phyloP scores from a whole-genome alignment of 495 filamentous ascomycete species.

The Aspergillus hancockii region DNA sequence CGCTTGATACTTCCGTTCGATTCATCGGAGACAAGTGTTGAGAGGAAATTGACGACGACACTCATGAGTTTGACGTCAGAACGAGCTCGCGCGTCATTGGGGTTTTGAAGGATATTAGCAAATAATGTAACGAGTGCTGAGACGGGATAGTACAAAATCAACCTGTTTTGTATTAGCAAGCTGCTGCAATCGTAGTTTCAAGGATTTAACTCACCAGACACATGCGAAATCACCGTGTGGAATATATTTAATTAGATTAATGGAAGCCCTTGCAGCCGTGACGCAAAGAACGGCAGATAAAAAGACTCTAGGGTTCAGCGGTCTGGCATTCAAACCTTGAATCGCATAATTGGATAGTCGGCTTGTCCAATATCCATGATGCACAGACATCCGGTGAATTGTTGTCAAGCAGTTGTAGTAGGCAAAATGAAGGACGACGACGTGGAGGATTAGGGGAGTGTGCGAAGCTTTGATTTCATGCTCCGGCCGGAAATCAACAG shows the following conservation, averaged over 20 bases:
- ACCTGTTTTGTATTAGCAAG: constrained; percentile 54
- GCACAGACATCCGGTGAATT: constrained; percentile 97
- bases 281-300: constrained; percentile 92
- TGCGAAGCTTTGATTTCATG: constrained; percentile 90
- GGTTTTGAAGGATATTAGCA: constrained; percentile 96
- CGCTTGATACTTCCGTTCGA: constrained; percentile 85
- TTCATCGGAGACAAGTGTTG: constrained; percentile 70
- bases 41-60: constrained; percentile 87
- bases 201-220: constrained; percentile 74
- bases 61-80: constrained; percentile 91
- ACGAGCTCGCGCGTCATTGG: constrained; percentile 81
- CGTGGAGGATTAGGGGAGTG: constrained; percentile 85
- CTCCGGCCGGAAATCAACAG: constrained; percentile 90
- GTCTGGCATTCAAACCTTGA: constrained; percentile 84
- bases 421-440: constrained; percentile 90
- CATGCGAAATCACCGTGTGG: constrained; percentile 92
- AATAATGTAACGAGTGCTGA: constrained; percentile 95
- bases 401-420: constrained; percentile 98
- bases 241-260: constrained; percentile 92
- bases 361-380: constrained; percentile 98
- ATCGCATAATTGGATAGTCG: constrained; percentile 93
- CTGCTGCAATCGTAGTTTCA: constrained; percentile 8
- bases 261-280: constrained; percentile 86
- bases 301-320: constrained; percentile 91
- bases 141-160: constrained; percentile 96